Evolutionary conservation across 148 eudicot species (phyloP).

Genomic region (Fallopia convolvulus): DNA sequence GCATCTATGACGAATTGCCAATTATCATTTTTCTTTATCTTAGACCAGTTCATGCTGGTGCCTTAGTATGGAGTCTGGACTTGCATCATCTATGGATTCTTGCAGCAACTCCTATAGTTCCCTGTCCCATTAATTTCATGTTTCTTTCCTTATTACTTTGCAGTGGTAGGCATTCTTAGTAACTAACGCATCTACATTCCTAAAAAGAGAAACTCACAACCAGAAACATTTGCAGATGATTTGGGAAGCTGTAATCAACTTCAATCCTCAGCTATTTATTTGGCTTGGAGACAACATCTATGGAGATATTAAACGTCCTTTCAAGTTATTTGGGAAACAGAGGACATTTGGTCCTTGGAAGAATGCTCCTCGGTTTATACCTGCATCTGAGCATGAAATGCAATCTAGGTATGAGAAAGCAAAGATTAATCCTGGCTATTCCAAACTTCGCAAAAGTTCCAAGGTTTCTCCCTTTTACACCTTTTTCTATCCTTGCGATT

Average conservation of each 20-base stretch:
- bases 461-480: constrained; percentile 25
- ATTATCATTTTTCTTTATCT: background rate
- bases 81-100: background rate
- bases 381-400: constrained; percentile 55
- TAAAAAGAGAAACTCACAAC: background rate
- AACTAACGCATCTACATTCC: background rate
- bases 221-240: constrained; percentile 29
- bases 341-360: constrained; percentile 75
- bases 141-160: background rate
- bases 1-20: background rate
- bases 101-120: background rate
- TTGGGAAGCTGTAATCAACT: constrained; percentile 48
- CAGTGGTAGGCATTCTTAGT: background rate
- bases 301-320: constrained; percentile 52
- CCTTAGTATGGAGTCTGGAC: background rate
- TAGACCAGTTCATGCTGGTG: background rate
- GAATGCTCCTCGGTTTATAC: constrained; percentile 54
- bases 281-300: constrained; percentile 79
- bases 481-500: background rate
- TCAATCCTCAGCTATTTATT: constrained; percentile 54
- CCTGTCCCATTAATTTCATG: background rate
- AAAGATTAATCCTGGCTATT: constrained; percentile 43
- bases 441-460: constrained; percentile 30
- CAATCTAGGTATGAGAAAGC: constrained; percentile 33
- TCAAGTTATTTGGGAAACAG: constrained; percentile 47